phyloP scores from a whole-genome alignment of 148 eudicot species.

The Rhododendron vialii region DNA sequence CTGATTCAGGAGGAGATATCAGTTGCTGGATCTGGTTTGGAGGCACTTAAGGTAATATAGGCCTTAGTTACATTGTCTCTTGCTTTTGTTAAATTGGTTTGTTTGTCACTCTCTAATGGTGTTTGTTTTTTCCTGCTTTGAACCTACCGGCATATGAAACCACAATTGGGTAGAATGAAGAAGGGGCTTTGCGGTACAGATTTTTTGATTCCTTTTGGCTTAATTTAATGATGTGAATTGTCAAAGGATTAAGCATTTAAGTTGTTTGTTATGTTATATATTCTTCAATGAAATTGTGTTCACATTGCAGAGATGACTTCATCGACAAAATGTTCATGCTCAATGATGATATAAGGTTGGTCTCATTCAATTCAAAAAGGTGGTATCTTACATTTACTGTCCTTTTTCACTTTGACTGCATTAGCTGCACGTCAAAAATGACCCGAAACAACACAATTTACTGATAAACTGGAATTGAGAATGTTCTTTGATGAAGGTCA shows the following conservation, averaged over 20 bases:
- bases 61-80: neutral
- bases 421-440: too few relatives aligned
- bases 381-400: too few relatives aligned
- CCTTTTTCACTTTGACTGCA: too few relatives aligned
- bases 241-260: neutral
- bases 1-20: conserved; percentile 59
- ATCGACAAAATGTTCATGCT: conserved; percentile 56
- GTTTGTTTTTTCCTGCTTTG: conserved; percentile 9
- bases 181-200: conserved; percentile 43
- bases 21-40: conserved; percentile 47
- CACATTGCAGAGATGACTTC: conserved; percentile 60
- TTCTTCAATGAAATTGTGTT: neutral
- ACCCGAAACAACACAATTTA: too few relatives aligned
- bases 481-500: too few relatives aligned
- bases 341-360: conserved; percentile 61
- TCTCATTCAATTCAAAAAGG: neutral
- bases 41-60: conserved; percentile 48
- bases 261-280: neutral
- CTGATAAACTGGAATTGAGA: too few relatives aligned
- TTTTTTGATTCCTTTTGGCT: neutral
- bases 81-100: neutral
- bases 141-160: conserved; percentile 16
- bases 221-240: neutral
- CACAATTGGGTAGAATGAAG: conserved; percentile 41
- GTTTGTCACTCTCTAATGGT: neutral